Evolutionary conservation across 2,329 filamentous ascomycete genomes (phyloP).

Genomic region (Lecanoromycetidae sp.): DNA sequence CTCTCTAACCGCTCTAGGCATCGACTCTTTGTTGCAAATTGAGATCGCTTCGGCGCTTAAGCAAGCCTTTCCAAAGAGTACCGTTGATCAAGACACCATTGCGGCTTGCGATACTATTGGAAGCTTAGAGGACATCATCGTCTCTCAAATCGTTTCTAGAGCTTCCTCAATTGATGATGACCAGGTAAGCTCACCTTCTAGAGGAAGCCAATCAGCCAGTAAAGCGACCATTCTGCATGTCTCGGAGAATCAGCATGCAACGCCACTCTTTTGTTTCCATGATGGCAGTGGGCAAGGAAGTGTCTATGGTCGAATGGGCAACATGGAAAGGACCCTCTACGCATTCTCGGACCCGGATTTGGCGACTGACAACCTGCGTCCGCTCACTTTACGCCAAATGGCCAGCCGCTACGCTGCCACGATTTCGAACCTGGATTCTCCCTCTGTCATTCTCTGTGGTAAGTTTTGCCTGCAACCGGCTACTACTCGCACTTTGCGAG

Average conservation of each 20-base stretch:
- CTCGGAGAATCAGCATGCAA: not conserved
- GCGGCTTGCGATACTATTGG: not conserved
- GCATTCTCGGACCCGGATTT: not conserved
- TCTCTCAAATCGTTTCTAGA: not conserved
- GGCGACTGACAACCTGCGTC: not conserved
- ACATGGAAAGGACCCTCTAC: not conserved
- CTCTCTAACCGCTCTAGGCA: constrained; percentile 18
- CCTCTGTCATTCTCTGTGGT: too few species aligned
- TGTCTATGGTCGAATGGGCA: not conserved
- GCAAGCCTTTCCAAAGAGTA: constrained; percentile 16
- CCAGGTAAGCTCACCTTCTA: not conserved
- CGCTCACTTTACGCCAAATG: not conserved
- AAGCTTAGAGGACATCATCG: not conserved
- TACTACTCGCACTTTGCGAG: too few species aligned
- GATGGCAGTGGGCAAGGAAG: not conserved
- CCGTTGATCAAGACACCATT: constrained; percentile 14
- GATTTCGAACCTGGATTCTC: not conserved
- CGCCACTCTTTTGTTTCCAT: not conserved
- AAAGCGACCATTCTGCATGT: not conserved
- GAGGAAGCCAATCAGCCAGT: not conserved
- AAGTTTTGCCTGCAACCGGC: too few species aligned
- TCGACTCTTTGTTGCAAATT: constrained; percentile 23
- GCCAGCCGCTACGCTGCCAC: not conserved
- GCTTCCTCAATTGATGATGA: not conserved
- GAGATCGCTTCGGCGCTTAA: constrained; percentile 19